Base-by-base conservation (phyloP, 306 rosid genomes). In the Acacia confusa region DNA sequence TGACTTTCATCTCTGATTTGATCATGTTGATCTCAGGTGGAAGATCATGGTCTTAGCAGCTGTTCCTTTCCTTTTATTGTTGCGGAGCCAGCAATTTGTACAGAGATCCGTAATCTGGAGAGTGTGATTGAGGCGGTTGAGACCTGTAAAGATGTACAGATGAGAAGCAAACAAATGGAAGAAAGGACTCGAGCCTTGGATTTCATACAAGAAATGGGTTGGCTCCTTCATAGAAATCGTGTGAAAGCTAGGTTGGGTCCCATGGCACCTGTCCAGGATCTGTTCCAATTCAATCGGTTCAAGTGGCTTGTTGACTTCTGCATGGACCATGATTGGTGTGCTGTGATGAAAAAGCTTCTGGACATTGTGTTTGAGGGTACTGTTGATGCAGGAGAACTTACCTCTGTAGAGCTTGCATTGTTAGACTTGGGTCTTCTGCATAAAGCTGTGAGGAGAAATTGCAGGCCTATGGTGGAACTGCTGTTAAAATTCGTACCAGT, bases 311-410 rank as follows among this genome's bases (percentile, higher is more conserved):
- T 91, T 84, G 94, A 91, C 83, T 95, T 92, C 85, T 89, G 95
- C 41, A 81, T 95, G 89, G 98, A 95, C 64, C 97, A 72, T 87
- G 91, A 92, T 83, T 95, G 98, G 97, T 90, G 95, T 80, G 90
- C 92, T 8, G 94, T 92, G 52, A 91, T 89, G 81, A 95, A 89
- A 61, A 95, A 90, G 76, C 94, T 95, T 52, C 79, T 95, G 79
- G 80, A 81, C 73, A 81, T 90, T 76, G 81, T 92, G 85, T 86
- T 90, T 79, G 94, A 90, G 47, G 94, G 92, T 19, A 87, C 72
- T 47, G 91, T 95, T 70, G 93, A 88, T 74, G 61, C 86, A 0
- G 97, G 93, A 81, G 91, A 85, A 19, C 87, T 85, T 83, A 30
- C 84, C 60, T 90, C 97, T 1, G 14, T 82, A 58, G 88, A 88